Evolutionary conservation across 2,329 filamentous ascomycete genomes (phyloP).

Genomic region (Furcasterigmium sp.): DNA sequence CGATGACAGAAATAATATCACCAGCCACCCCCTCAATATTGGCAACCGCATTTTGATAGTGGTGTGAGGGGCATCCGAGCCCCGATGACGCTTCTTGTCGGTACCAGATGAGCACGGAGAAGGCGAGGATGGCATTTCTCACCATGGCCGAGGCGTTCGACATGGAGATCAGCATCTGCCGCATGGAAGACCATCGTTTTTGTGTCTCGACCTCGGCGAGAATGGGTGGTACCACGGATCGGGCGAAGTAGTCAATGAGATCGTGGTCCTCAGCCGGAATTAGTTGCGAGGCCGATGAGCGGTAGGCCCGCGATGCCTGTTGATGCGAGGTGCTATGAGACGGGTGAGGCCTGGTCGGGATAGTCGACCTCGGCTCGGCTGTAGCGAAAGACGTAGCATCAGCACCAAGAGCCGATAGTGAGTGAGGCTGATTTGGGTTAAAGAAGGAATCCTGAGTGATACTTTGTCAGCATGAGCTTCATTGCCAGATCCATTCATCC

Average conservation of each 20-base stretch:
- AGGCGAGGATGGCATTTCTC: slow-evolving; percentile 42
- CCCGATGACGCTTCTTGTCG: slow-evolving; percentile 22
- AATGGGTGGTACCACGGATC: slow-evolving; percentile 45
- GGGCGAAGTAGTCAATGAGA: slow-evolving; percentile 42
- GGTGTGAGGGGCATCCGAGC: slow-evolving; percentile 24
- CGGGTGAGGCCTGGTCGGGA: no score
- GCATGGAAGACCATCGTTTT: slow-evolving; percentile 44
- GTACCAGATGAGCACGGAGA: slow-evolving; percentile 39
- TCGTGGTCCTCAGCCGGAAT: slow-evolving; percentile 9
- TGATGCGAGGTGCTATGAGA: no score
- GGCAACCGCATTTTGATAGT: slow-evolving; percentile 29
- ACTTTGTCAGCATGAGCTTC: no score
- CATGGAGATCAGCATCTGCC: slow-evolving; percentile 41
- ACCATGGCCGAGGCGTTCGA: slow-evolving; percentile 41
- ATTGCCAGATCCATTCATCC: no score
- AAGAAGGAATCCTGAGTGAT: no score
- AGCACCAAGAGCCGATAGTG: no score
- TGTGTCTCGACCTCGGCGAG: slow-evolving; percentile 47
- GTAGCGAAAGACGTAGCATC: no score
- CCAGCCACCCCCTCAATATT: slow-evolving; percentile 20
- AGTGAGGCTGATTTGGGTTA: no score
- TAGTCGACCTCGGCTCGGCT: no score
- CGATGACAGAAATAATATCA: slow-evolving; percentile 10
- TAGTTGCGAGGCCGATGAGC: slow-evolving; percentile 15
- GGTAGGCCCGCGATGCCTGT: no score